Percentiles rank a stretch among this genome's conserved stretches.
Evolutionary conservation across 2,329 filamentous ascomycete genomes (phyloP).

Genomic region (Metarhizium brunneum): DNA sequence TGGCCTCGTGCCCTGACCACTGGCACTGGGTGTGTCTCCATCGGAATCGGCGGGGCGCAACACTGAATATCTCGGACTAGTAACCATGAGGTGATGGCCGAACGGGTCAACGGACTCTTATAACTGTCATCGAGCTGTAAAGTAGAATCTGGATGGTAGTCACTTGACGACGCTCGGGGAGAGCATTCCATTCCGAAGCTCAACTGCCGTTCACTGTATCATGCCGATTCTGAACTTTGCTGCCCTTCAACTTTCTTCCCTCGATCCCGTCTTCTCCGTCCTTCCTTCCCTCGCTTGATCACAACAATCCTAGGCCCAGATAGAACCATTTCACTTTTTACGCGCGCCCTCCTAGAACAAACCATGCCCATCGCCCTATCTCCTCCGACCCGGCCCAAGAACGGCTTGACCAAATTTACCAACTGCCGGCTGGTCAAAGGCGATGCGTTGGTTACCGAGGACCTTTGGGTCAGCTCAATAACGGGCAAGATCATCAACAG

Average conservation of each 20-base stretch:
- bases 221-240: not conserved
- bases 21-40: constrained; percentile 1
- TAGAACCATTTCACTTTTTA: not conserved
- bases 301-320: not conserved
- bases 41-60: not conserved
- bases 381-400: constrained; percentile 24
- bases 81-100: not conserved
- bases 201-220: not conserved
- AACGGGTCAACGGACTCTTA: not conserved
- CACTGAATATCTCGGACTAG: not conserved
- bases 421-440: constrained; percentile 73
- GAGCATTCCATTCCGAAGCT: not conserved
- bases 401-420: constrained; percentile 74
- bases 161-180: not conserved
- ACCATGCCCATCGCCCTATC: constrained; percentile 40
- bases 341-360: constrained; percentile 7
- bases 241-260: not conserved
- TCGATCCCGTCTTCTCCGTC: not conserved
- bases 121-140: not conserved
- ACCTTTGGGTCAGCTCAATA: constrained; percentile 79
- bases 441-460: constrained; percentile 58
- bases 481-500: constrained; percentile 75
- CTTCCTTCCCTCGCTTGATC: not conserved
- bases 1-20: not conserved
- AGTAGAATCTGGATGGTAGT: not conserved